phyloP scores from a whole-genome alignment of 768 basidiomycete species.

The Macrolepiota albuminosa region DNA sequence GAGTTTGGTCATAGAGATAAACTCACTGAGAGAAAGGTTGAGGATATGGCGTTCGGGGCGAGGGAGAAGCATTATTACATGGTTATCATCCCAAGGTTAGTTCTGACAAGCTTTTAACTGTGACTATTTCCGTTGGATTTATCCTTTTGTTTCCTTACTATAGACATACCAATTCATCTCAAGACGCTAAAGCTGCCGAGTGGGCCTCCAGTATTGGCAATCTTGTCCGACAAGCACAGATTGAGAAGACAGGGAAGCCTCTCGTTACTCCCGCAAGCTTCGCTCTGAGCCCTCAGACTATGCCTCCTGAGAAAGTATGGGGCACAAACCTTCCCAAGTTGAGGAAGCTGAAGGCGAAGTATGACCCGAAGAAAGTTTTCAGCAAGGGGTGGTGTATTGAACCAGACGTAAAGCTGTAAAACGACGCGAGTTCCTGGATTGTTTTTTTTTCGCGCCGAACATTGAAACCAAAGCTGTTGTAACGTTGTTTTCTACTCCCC shows the following conservation, averaged over 20 bases:
- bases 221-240: background rate
- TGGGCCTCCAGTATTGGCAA: background rate
- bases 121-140: background rate
- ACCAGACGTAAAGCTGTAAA: background rate
- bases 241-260: constrained; percentile 7
- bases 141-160: background rate
- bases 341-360: constrained; percentile 23
- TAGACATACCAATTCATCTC: background rate
- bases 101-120: background rate
- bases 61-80: constrained; percentile 6
- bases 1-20: constrained; percentile 16
- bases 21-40: constrained; percentile 7
- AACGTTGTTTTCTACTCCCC: too few relatives aligned
- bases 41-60: constrained; percentile 6
- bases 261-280: constrained; percentile 1
- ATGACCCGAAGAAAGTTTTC: constrained; percentile 26
- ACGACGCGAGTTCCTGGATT: too few relatives aligned
- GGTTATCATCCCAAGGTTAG: constrained; percentile 7
- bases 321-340: constrained; percentile 21
- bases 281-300: constrained; percentile 10
- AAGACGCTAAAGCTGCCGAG: background rate
- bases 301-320: constrained; percentile 21
- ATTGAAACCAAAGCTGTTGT: too few relatives aligned
- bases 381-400: constrained; percentile 1
- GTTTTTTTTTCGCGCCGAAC: too few relatives aligned